Percentiles rank a stretch among this genome's conserved stretches.
Conservation (phyloP, 495 filamentous ascomycete species). For the Tuber microsphaerosporum region DNA sequence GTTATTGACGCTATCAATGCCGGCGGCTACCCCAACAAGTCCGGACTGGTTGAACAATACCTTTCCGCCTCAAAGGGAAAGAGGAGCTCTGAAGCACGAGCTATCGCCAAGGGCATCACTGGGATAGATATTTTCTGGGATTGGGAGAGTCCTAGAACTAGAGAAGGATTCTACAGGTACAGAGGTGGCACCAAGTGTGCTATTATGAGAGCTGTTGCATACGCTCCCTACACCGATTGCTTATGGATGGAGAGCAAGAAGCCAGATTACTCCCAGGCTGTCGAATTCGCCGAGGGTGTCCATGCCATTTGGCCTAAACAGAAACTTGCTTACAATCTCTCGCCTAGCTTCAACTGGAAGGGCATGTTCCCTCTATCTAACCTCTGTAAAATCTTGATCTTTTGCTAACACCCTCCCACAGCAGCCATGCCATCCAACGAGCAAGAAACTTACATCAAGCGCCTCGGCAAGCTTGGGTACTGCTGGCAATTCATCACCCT, state of each 20-base stretch:
- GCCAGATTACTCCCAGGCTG: slow-evolving; percentile 83
- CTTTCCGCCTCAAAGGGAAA: slow-evolving; percentile 64
- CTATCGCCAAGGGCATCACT: slow-evolving; percentile 71
- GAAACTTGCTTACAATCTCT: slow-evolving; percentile 97
- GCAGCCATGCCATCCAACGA: slow-evolving; percentile 85
- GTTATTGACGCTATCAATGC: slow-evolving; percentile 71
- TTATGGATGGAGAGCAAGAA: slow-evolving; percentile 99
- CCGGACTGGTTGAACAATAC: slow-evolving; percentile 60
- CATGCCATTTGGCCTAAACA: slow-evolving; percentile 93
- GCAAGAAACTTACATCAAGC: slow-evolving; percentile 94
- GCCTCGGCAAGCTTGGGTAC: slow-evolving; percentile 81
- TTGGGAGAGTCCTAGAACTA: slow-evolving; percentile 84
- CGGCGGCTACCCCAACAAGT: slow-evolving; percentile 58
- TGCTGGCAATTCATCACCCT: slow-evolving; percentile 99
- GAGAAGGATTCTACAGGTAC: slow-evolving; percentile 91
- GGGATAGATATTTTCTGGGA: slow-evolving; percentile 82
- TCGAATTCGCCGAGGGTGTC: slow-evolving; percentile 89
- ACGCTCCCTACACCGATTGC: slow-evolving; percentile 86
- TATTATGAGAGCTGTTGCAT: slow-evolving; percentile 83
- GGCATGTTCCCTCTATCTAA: slow-evolving; percentile 13
- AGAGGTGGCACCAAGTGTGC: slow-evolving; percentile 86
- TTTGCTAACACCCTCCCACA: slow-evolving; percentile 1
- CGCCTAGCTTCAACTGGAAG: slow-evolving; percentile 99
- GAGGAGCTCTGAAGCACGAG: slow-evolving; percentile 73
- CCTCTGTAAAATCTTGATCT: not conserved